These are phyloP conservation scores for Endothia cerciana DNA, from an alignment of 2,329 filamentous ascomycete genomes.

Conservation along the genomic window DNA sequence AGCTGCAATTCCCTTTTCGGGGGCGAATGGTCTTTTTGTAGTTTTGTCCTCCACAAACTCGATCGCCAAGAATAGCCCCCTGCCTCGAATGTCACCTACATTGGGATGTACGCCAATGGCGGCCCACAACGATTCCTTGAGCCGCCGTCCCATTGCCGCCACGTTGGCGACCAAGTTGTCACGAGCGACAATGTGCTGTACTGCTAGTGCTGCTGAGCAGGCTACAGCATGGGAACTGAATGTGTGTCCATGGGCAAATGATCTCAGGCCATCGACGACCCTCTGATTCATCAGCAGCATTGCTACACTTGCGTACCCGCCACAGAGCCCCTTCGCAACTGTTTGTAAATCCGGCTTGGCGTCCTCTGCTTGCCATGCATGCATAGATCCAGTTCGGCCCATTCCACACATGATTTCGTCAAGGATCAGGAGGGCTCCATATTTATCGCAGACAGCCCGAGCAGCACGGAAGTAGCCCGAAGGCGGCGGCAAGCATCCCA, in stretches of 20 bases:
- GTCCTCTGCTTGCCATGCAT: conserved; percentile 63
- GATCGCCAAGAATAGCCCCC: too few relatives aligned
- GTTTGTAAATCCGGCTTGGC: conserved; percentile 67
- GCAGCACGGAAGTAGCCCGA: too few relatives aligned
- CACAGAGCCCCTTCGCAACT: conserved; percentile 68
- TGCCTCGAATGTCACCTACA: conserved; percentile 64
- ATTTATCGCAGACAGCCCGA: conserved; percentile 57
- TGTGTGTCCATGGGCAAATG: conserved; percentile 60
- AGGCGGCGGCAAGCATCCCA: too few relatives aligned
- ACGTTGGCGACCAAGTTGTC: conserved; percentile 64
- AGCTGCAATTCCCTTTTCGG: conserved; percentile 27
- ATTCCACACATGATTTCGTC: conserved; percentile 79
- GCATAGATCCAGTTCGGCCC: conserved; percentile 60
- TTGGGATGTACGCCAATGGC: conserved; percentile 48
- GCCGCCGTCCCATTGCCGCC: conserved; percentile 51
- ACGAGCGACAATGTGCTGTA: conserved; percentile 61
- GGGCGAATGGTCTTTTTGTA: conserved; percentile 32
- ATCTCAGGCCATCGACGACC: conserved; percentile 50
- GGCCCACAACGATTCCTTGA: conserved; percentile 49
- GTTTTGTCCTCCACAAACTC: conserved; percentile 32
- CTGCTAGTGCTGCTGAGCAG: conserved; percentile 65
- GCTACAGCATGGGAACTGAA: conserved; percentile 63
- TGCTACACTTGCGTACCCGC: conserved; percentile 65
- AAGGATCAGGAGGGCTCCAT: conserved; percentile 75
- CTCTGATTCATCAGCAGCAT: conserved; percentile 58